A percentile compares a stretch with the other conserved stretches of the same genome.
Evolutionary conservation across 2,329 filamentous ascomycete genomes (phyloP).

Genomic region (Trichophyton verrucosum): DNA sequence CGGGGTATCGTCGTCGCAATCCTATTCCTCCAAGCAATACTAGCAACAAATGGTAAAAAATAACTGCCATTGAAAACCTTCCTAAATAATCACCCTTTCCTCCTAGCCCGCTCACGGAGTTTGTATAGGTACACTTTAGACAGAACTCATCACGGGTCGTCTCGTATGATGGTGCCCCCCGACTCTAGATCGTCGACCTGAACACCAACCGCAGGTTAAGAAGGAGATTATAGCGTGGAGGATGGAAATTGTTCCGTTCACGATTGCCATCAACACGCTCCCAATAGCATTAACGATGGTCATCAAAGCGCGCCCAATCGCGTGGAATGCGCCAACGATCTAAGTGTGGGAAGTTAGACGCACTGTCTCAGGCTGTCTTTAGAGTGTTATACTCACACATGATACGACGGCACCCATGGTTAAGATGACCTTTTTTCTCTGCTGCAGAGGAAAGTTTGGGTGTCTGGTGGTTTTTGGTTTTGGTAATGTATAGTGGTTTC

Average conservation of each 20-base stretch:
- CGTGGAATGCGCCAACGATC: conserved; percentile 47
- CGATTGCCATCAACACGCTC: conserved; percentile 51
- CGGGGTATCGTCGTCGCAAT: not conserved
- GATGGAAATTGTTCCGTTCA: conserved; percentile 53
- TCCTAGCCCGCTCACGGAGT: not conserved
- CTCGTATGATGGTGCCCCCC: not conserved
- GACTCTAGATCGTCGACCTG: conserved; percentile 15
- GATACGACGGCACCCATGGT: conserved; percentile 75
- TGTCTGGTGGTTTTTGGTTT: not conserved
- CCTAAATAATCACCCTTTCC: not conserved
- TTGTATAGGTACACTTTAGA: not conserved
- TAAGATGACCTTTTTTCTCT: not conserved
- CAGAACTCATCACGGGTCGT: conserved; percentile 9
- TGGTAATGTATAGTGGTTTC: not conserved
- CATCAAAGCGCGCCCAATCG: conserved; percentile 56
- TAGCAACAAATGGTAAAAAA: not conserved
- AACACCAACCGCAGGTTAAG: conserved; percentile 39
- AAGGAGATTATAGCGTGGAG: conserved; percentile 55
- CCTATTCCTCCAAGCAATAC: not conserved
- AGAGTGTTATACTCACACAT: conserved; percentile 48
- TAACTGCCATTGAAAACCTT: not conserved
- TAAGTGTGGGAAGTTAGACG: conserved; percentile 20
- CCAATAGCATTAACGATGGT: conserved; percentile 57
- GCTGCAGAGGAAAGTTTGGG: not conserved
- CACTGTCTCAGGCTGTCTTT: conserved; percentile 15